Evolutionary conservation across 305 asterid species (phyloP).

Genomic region (Fraxinus xanthoxyloides): DNA sequence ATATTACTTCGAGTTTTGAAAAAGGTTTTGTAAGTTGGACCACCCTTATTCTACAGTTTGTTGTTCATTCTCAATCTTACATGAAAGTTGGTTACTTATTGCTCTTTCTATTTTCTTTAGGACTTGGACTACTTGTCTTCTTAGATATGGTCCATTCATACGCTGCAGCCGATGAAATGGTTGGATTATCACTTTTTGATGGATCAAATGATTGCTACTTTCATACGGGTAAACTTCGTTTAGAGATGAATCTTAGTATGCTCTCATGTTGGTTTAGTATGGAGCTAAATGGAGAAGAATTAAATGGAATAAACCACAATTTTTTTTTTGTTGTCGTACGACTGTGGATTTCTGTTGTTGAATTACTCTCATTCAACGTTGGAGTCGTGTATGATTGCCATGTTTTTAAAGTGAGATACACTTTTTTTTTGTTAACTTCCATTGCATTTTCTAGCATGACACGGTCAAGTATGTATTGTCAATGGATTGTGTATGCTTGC

Average conservation of each 20-base stretch:
- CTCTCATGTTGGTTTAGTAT: conserved; percentile 12
- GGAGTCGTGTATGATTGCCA: conserved; percentile 1
- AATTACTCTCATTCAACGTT: background rate
- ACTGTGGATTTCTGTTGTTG: background rate
- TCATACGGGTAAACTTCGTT: conserved; percentile 69
- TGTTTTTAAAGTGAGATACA: background rate
- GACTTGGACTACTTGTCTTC: conserved; percentile 82
- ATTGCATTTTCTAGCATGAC: background rate
- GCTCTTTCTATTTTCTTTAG: conserved; percentile 42
- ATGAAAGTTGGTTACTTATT: conserved; percentile 10
- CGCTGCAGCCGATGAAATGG: conserved; percentile 98
- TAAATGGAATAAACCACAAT: background rate
- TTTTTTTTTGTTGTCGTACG: background rate
- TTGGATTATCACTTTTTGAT: conserved; percentile 89
- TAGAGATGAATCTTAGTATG: background rate
- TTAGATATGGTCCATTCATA: conserved; percentile 93
- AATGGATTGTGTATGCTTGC: background rate
- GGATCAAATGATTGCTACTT: conserved; percentile 98
- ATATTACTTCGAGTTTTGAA: background rate
- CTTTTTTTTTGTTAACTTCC: background rate
- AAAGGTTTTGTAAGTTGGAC: conserved; percentile 8
- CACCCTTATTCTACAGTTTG: conserved; percentile 15
- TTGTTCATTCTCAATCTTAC: conserved; percentile 20
- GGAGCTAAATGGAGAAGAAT: background rate
- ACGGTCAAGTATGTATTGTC: background rate